Evolutionary conservation across 169 alveolate species (phyloP).

Genomic region (Perkinsus marinus): DNA sequence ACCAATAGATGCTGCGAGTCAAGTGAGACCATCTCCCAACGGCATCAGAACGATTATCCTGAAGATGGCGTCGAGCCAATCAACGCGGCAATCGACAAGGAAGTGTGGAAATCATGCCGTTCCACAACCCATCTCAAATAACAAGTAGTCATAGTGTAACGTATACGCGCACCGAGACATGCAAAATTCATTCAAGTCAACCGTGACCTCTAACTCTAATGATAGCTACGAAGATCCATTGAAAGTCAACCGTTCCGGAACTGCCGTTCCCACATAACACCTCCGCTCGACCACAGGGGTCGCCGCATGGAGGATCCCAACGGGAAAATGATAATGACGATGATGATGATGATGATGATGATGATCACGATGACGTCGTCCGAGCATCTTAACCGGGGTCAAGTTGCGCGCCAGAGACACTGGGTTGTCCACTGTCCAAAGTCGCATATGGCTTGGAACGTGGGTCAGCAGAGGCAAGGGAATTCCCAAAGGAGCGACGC

Average conservation of each 20-base stretch:
- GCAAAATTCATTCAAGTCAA: neutral
- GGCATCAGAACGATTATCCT: no score
- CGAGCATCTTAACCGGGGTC: neutral
- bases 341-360: no score
- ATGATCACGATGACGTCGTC: neutral
- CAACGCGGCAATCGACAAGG: neutral
- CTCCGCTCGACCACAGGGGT: neutral
- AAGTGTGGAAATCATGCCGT: neutral
- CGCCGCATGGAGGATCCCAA: neutral
- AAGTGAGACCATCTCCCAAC: no score
- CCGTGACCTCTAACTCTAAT: neutral
- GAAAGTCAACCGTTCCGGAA: neutral
- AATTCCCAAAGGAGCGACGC: neutral
- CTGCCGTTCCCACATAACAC: neutral
- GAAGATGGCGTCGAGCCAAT: no score
- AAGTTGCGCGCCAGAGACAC: neutral
- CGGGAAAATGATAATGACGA: no score
- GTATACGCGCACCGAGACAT: neutral
- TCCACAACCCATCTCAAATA: neutral
- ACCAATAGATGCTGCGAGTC: no score
- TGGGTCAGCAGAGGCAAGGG: neutral
- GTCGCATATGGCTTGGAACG: neutral
- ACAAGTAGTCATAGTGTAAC: neutral
- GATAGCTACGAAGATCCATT: neutral
- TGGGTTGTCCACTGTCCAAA: neutral